phyloP scores from a whole-genome alignment of 1,139 yeast species.

The Spencermartinsiella ligniputridi region DNA sequence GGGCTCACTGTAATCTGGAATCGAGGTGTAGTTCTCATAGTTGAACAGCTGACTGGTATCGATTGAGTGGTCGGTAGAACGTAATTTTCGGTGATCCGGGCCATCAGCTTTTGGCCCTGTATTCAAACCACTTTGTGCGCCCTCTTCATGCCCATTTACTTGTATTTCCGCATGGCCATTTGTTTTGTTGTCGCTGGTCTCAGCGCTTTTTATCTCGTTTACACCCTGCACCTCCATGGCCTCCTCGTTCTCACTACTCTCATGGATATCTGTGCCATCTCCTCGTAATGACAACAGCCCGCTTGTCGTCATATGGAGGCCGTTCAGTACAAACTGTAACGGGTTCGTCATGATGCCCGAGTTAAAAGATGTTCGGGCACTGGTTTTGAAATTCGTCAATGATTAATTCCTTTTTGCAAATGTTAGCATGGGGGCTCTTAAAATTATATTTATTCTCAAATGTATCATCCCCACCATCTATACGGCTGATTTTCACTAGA shows the following conservation, averaged over 20 bases:
- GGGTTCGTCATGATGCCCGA: conserved; percentile 26
- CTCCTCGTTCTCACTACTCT: neutral
- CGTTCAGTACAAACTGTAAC: conserved; percentile 20
- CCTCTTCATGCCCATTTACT: neutral
- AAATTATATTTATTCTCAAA: too few species aligned
- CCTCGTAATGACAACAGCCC: conserved; percentile 4
- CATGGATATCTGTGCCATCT: neutral
- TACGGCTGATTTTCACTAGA: too few species aligned
- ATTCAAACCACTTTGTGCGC: neutral
- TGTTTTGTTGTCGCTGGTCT: neutral
- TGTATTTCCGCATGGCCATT: neutral
- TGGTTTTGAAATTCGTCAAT: too few species aligned
- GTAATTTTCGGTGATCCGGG: neutral
- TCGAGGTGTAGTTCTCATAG: conserved; percentile 1
- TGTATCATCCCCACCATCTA: too few species aligned
- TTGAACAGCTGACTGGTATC: conserved; percentile 6
- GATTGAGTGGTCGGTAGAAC: neutral
- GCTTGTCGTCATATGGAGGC: conserved; percentile 17
- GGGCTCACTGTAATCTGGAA: conserved; percentile 1
- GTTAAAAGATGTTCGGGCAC: too few species aligned
- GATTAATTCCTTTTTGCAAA: too few species aligned
- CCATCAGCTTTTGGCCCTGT: too few species aligned
- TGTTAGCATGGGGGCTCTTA: too few species aligned
- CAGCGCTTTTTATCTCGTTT: neutral
- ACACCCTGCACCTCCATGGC: neutral